These are phyloP conservation scores for Citrus sp. DNA, from an alignment of 345 rosid genomes.

Conservation along the genomic window DNA sequence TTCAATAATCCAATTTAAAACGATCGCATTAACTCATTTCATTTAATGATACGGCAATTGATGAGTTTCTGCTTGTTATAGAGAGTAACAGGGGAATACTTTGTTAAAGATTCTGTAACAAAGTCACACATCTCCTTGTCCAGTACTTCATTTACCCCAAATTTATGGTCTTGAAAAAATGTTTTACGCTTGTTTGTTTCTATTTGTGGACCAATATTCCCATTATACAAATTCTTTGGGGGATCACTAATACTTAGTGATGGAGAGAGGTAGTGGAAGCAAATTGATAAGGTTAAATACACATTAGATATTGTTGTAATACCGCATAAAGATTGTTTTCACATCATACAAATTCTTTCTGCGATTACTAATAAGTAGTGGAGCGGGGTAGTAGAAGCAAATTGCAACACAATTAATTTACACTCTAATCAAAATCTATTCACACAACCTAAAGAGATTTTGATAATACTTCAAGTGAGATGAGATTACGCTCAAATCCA, in stretches of 20 bases:
- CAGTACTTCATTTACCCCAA: background rate
- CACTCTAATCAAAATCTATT: too few relatives aligned
- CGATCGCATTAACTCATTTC: background rate
- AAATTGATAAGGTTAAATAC: too few relatives aligned
- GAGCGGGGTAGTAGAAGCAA: too few relatives aligned
- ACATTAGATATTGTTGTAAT: too few relatives aligned
- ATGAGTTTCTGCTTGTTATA: background rate
- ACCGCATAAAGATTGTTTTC: background rate
- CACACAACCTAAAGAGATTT: too few relatives aligned
- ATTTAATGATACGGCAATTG: too few relatives aligned
- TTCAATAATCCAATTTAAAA: background rate
- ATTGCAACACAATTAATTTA: too few relatives aligned
- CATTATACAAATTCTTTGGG: background rate
- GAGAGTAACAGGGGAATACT: slow-evolving; percentile 2
- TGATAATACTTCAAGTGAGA: too few relatives aligned
- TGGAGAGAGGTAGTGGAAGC: too few relatives aligned
- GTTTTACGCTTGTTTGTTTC: background rate
- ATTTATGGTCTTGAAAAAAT: background rate
- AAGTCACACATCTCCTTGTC: background rate
- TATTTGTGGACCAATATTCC: background rate
- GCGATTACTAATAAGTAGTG: too few relatives aligned
- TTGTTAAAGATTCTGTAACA: background rate
- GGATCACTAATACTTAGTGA: too few relatives aligned
- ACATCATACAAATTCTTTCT: background rate
- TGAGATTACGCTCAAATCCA: too few relatives aligned